Evolutionary conservation across 2,329 filamentous ascomycete genomes (phyloP), one percentile per base, ranked within the genome.

Genomic region (Aspergillus jensenii): DNA sequence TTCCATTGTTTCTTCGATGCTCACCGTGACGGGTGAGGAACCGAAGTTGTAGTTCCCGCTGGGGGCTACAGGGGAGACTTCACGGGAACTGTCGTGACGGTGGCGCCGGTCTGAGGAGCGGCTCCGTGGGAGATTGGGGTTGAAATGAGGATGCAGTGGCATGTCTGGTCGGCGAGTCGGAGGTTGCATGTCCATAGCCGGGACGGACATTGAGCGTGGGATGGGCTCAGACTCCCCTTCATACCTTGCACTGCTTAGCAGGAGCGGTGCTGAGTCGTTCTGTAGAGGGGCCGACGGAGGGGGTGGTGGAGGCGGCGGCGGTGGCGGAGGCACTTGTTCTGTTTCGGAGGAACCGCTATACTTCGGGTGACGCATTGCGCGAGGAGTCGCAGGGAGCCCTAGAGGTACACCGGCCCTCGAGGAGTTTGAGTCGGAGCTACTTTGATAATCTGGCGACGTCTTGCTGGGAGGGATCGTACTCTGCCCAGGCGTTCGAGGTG

Each of bases 381-480:
- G 88, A 31, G 93, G 93, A 1, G 93, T 97, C 2, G 92, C 91
- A 14, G 93, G 92, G n/a, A 96, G 82, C 0, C 92, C 93, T 52
- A 93, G 83, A 6, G 84, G 82, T 1, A 68, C 69, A 2, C 78
- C 78, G 14, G 81, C 81, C 2, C 79, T 75, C 7, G 73, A 71
- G 1, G 74, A 75, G 55, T 67, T 68, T 0, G 76, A 77, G 52
- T 77, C 75, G 8, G 74, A 76, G 48, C 71, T 67, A 52, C 71
- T 76, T 6, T 71, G 70, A 40, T 73, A 70, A 6, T 74, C 71
- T 4, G 77, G 77, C 17, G 78, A 78, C 23, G 54, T 59, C 47
- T 72, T 74, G 59, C 61, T 68, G 6, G 76, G 72, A 23, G 76
- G 72, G 6, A 63, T 54, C 33, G 66, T 68, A 48, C 67, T 69